These are phyloP conservation scores for Fraxinus quadrangulata DNA, from an alignment of 257 asterid species.

Conservation along the genomic window DNA sequence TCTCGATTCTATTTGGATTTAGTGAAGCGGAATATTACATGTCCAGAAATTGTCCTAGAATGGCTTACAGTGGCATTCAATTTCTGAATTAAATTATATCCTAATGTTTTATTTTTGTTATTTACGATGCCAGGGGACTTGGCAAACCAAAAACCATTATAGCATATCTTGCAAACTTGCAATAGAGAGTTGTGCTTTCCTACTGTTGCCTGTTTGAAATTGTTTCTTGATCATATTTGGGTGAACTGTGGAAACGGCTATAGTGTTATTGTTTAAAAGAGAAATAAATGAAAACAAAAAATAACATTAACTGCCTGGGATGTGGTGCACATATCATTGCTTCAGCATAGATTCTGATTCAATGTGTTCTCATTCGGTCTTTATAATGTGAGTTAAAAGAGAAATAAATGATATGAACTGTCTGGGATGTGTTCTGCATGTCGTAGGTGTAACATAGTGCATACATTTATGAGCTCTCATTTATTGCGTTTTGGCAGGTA, in stretches of 20 bases:
- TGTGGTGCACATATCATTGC: neutral
- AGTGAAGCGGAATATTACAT: neutral
- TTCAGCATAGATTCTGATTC: neutral
- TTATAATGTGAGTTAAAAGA: neutral
- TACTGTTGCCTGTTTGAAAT: neutral
- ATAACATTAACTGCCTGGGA: neutral
- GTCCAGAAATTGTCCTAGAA: neutral
- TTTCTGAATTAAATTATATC: neutral
- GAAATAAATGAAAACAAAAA: neutral
- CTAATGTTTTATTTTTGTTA: neutral
- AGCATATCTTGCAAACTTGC: neutral
- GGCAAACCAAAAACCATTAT: neutral
- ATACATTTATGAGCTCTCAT: slow-evolving; percentile 4
- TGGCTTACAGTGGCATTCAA: neutral
- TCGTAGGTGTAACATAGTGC: neutral
- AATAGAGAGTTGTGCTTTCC: neutral
- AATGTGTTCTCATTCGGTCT: neutral
- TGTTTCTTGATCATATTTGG: neutral
- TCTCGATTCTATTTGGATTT: neutral
- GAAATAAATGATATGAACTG: slow-evolving; percentile 15
- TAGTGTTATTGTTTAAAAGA: neutral
- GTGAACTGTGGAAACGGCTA: neutral
- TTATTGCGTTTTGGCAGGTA: slow-evolving; percentile 36
- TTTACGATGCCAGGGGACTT: neutral
- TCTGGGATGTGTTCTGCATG: slow-evolving; percentile 15